phyloP scores from a whole-genome alignment of 2,329 filamentous ascomycete species.

The Dissoconium aciculare region DNA sequence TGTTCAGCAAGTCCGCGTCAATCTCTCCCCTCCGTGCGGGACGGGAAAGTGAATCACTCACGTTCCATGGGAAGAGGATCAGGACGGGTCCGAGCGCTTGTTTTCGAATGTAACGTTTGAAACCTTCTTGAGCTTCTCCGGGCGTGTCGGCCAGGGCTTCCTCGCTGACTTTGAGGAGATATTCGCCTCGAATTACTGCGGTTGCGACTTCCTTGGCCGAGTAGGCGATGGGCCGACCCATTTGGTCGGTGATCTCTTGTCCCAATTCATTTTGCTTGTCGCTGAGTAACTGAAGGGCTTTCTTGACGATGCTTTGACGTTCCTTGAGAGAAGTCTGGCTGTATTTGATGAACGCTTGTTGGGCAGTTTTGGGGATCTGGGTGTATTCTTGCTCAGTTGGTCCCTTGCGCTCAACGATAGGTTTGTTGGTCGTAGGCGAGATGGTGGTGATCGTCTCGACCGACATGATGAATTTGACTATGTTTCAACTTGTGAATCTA shows the following conservation, averaged over 20 bases:
- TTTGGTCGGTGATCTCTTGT: slow-evolving; percentile 77
- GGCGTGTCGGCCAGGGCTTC: slow-evolving; percentile 66
- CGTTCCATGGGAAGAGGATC: slow-evolving; percentile 92
- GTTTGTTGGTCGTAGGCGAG: slow-evolving; percentile 76
- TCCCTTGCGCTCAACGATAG: slow-evolving; percentile 65
- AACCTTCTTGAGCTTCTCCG: slow-evolving; percentile 72
- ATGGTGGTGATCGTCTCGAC: slow-evolving; percentile 57
- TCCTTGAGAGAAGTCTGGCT: slow-evolving; percentile 58
- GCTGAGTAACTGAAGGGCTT: slow-evolving; percentile 56
- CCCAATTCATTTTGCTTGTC: slow-evolving; percentile 66
- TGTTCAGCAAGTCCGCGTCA: no score
- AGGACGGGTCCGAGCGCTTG: slow-evolving; percentile 76
- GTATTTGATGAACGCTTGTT: slow-evolving; percentile 62
- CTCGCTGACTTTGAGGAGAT: slow-evolving; percentile 68
- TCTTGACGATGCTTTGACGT: slow-evolving; percentile 66
- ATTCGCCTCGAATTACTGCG: slow-evolving; percentile 70
- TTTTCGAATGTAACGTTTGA: slow-evolving; percentile 80
- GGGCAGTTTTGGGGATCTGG: slow-evolving; percentile 54
- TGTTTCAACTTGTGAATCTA: no score
- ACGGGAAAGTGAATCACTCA: slow-evolving; percentile 39
- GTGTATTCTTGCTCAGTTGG: slow-evolving; percentile 55
- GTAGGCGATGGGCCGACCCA: slow-evolving; percentile 85
- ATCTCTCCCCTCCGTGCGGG: no score
- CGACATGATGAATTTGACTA: slow-evolving; percentile 37
- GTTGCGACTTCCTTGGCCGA: slow-evolving; percentile 71